Evolutionary conservation across 2,329 filamentous ascomycete species (phyloP).

Genomic region (Incumbomyces delicatus): DNA sequence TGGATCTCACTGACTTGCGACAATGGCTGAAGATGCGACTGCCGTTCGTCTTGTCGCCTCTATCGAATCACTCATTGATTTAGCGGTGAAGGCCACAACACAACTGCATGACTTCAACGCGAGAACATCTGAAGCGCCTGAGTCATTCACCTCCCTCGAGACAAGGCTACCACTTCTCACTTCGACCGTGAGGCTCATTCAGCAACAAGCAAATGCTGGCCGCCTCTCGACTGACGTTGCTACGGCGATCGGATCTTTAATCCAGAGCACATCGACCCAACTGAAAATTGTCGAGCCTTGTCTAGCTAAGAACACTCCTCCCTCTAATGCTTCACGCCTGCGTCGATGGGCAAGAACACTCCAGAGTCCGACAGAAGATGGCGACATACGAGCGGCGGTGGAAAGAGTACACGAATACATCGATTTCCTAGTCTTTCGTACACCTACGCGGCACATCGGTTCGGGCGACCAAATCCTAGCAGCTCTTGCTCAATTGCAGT

Average conservation of each 20-base stretch:
- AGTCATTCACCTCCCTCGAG: not conserved
- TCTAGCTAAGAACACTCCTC: not conserved
- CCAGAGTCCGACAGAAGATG: constrained; percentile 6
- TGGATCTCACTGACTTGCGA: not conserved
- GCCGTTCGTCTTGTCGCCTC: constrained; percentile 6
- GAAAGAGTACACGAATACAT: not conserved
- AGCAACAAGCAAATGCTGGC: not conserved
- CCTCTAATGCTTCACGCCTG: not conserved
- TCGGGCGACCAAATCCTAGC: not conserved
- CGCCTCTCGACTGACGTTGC: not conserved
- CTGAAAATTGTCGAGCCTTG: not conserved
- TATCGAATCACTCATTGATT: constrained; percentile 3
- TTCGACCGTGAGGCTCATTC: not conserved
- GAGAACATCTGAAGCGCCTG: constrained; percentile 1
- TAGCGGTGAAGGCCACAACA: not conserved
- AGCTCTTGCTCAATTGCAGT: not conserved
- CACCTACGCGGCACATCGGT: constrained; percentile 2
- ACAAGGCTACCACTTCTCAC: constrained; percentile 5
- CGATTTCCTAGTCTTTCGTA: constrained; percentile 3
- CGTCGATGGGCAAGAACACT: constrained; percentile 1
- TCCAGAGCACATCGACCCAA: not conserved
- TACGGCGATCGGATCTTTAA: not conserved
- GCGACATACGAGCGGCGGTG: not conserved
- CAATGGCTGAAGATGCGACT: constrained; percentile 5
- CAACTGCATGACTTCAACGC: constrained; percentile 3